These are phyloP conservation scores for Calocera viscosa DNA, from an alignment of 768 basidiomycete species.

Conservation along the genomic window DNA sequence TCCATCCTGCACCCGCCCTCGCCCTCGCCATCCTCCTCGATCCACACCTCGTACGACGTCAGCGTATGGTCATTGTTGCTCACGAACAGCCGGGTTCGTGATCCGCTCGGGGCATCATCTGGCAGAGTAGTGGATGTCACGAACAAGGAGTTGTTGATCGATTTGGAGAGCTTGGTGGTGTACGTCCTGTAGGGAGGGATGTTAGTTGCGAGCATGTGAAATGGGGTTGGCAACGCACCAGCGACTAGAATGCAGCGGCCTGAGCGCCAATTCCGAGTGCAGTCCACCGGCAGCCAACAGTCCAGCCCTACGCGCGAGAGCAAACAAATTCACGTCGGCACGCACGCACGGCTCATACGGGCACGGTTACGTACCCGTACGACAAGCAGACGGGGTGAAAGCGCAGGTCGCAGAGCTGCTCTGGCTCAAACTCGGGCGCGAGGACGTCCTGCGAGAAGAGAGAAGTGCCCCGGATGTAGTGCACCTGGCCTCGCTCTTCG, in stretches of 20 bases:
- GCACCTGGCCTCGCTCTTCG: conserved; percentile 48
- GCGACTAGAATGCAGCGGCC: neutral
- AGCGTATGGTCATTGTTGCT: conserved; percentile 79
- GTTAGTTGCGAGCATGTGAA: neutral
- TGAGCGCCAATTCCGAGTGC: conserved; percentile 17
- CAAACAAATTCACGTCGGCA: neutral
- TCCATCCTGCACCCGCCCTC: conserved; percentile 31
- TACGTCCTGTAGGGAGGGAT: conserved; percentile 33
- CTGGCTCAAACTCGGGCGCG: conserved; percentile 33
- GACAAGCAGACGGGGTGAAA: neutral
- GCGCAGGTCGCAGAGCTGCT: conserved; percentile 1
- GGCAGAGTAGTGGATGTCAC: conserved; percentile 50
- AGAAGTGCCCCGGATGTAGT: conserved; percentile 42
- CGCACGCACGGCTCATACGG: neutral
- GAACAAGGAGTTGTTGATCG: conserved; percentile 71
- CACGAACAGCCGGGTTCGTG: conserved; percentile 48
- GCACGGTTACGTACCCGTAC: neutral
- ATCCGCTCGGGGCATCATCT: conserved; percentile 52
- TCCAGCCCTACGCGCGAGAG: conserved; percentile 8
- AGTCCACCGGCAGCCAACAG: conserved; percentile 20
- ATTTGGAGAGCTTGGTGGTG: conserved; percentile 42
- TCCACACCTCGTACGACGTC: conserved; percentile 63
- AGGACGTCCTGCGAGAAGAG: conserved; percentile 53
- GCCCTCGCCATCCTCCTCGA: conserved; percentile 23
- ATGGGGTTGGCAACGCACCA: conserved; percentile 9